phyloP scores from a whole-genome alignment of 345 rosid genomes.

The Chamaenerion angustifolium region DNA sequence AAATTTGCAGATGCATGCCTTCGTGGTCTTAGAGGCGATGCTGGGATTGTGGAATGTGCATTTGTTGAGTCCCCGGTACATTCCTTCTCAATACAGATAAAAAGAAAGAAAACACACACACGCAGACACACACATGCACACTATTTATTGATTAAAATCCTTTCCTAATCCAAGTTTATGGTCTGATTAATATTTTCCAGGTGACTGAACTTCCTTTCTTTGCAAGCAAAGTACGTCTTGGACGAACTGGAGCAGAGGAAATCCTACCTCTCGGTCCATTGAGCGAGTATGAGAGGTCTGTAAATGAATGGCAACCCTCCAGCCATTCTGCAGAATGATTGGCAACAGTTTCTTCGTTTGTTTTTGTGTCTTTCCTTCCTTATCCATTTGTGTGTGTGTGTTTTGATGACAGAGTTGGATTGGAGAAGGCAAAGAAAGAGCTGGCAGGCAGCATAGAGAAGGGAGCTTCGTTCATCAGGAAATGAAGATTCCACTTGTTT shows the following conservation, averaged over 20 bases:
- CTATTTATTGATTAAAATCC: no score
- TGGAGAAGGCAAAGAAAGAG: slow-evolving; percentile 90
- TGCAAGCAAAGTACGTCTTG: slow-evolving; percentile 72
- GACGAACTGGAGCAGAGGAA: slow-evolving; percentile 70
- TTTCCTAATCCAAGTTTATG: no score
- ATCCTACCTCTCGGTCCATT: slow-evolving; percentile 67
- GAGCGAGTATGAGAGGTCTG: slow-evolving; percentile 75
- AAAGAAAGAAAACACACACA: no score
- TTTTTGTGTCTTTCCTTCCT: no score
- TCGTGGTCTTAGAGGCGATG: slow-evolving; percentile 79
- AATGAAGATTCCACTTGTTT: slow-evolving; percentile 14
- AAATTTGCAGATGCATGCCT: slow-evolving; percentile 95
- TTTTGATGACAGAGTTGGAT: slow-evolving; percentile 45
- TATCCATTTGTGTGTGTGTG: not conserved
- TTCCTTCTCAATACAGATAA: not conserved
- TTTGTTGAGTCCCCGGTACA: slow-evolving; percentile 70
- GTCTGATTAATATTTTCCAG: slow-evolving; percentile 15
- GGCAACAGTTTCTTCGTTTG: no score
- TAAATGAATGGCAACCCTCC: no score
- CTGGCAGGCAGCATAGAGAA: slow-evolving; percentile 62
- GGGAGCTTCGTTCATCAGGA: slow-evolving; percentile 56
- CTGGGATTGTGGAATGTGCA: slow-evolving; percentile 55
- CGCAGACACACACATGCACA: no score
- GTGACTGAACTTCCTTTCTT: slow-evolving; percentile 97
- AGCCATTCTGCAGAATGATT: no score